Evolutionary conservation across 768 basidiomycete species (phyloP).

Genomic region (Pleurotus tuber-regium): DNA sequence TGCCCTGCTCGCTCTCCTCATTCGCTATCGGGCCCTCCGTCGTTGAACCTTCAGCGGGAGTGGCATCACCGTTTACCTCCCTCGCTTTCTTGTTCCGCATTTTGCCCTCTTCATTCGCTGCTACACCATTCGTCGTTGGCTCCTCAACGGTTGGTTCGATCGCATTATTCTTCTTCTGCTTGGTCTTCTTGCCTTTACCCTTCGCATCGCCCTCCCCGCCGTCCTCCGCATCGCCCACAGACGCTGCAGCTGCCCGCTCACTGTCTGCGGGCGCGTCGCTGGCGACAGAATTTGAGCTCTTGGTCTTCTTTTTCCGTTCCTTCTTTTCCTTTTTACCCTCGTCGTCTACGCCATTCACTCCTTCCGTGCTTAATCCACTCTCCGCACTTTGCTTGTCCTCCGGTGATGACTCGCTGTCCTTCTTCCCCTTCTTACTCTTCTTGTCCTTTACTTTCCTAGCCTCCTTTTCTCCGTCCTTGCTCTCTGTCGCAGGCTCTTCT

Average conservation of each 20-base stretch:
- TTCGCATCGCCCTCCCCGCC: conserved; percentile 16
- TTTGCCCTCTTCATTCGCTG: conserved; percentile 9
- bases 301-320: conserved; percentile 22
- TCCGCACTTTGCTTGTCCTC: too few relatives aligned
- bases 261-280: conserved; percentile 15
- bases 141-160: too few relatives aligned
- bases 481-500: too few relatives aligned
- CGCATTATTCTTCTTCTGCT: conserved; percentile 13
- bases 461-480: not conserved
- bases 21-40: conserved; percentile 6
- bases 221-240: too few relatives aligned
- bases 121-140: too few relatives aligned
- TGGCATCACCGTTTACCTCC: conserved; percentile 11
- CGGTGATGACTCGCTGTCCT: conserved; percentile 17
- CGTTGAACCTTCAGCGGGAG: too few relatives aligned
- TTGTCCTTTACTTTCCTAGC: conserved; percentile 13
- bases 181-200: conserved; percentile 28
- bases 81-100: conserved; percentile 11
- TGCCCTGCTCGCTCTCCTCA: conserved; percentile 8
- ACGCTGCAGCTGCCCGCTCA: too few relatives aligned
- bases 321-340: conserved; percentile 13
- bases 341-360: conserved; percentile 11
- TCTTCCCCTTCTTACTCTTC: conserved; percentile 10
- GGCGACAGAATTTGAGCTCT: conserved; percentile 20
- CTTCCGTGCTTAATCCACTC: conserved; percentile 19